These are phyloP conservation scores for Emergomyces orientalis DNA, from an alignment of 2,329 filamentous ascomycete species.

Conservation along the genomic window DNA sequence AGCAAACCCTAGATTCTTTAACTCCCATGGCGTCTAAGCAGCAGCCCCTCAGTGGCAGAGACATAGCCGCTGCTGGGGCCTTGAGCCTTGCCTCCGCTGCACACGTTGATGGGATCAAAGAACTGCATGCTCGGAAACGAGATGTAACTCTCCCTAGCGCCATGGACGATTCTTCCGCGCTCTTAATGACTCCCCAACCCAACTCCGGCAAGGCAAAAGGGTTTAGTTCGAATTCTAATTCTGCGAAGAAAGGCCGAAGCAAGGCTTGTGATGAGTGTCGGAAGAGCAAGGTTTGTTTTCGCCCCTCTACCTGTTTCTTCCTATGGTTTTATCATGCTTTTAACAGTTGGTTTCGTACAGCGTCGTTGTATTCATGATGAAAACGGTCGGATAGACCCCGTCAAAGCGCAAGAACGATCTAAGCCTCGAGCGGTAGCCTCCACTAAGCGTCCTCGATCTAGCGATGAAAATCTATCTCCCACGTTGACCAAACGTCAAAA, in stretches of 20 bases:
- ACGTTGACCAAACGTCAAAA: slow-evolving; percentile 27
- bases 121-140: background rate
- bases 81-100: background rate
- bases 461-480: slow-evolving; percentile 30
- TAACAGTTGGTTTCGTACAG: slow-evolving; percentile 27
- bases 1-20: slow-evolving; percentile 26
- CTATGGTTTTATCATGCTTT: slow-evolving; percentile 18
- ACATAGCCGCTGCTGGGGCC: background rate
- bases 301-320: slow-evolving; percentile 13
- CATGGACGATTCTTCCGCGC: background rate
- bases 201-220: slow-evolving; percentile 20
- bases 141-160: background rate
- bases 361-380: slow-evolving; percentile 60
- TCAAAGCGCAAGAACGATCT: slow-evolving; percentile 53
- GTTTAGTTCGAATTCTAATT: slow-evolving; percentile 25
- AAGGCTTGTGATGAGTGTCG: slow-evolving; percentile 59
- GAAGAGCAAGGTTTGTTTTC: slow-evolving; percentile 52
- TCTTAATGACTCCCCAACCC: slow-evolving; percentile 2
- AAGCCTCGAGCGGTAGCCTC: slow-evolving; percentile 49
- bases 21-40: background rate
- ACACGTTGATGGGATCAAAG: background rate
- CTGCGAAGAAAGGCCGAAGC: slow-evolving; percentile 48
- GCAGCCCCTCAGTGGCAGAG: slow-evolving; percentile 1
- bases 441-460: slow-evolving; percentile 44
- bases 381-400: slow-evolving; percentile 53